A percentile compares a stretch with the other conserved stretches of the same genome.
phyloP scores from a whole-genome alignment of 176 grass and related monocot genomes.

The Rhynchospora pubera region DNA sequence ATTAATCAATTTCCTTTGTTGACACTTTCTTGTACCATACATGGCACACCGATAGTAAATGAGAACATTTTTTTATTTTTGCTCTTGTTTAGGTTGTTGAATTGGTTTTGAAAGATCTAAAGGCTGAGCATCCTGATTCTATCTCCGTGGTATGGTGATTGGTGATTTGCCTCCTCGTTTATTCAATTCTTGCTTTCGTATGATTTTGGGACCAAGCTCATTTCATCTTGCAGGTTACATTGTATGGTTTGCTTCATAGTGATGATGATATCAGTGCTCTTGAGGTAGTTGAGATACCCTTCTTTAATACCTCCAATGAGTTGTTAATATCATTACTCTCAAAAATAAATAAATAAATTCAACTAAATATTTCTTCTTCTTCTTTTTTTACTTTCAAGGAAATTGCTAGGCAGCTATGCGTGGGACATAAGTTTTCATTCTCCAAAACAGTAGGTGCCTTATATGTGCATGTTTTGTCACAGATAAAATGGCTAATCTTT shows the following conservation, averaged over 20 bases:
- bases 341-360: too few species aligned
- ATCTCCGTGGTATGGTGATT: conserved; percentile 67
- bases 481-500: background rate
- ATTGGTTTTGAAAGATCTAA: conserved; percentile 83
- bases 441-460: conserved; percentile 71
- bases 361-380: background rate
- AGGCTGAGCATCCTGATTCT: conserved; percentile 51
- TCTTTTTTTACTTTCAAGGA: conserved; percentile 42
- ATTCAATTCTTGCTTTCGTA: background rate
- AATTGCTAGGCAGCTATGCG: conserved; percentile 93
- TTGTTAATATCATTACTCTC: too few species aligned
- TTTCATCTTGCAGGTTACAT: conserved; percentile 58
- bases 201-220: background rate
- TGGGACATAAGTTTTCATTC: conserved; percentile 79
- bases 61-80: background rate
- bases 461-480: background rate
- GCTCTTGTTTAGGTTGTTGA: conserved; percentile 52
- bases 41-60: background rate
- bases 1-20: too few species aligned
- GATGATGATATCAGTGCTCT: conserved; percentile 72
- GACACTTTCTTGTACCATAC: too few species aligned
- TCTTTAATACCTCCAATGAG: too few species aligned
- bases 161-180: conserved; percentile 1
- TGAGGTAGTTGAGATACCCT: conserved; percentile 40
- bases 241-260: conserved; percentile 80